These are phyloP conservation scores for Blepharisma stoltei DNA, from an alignment of 73 alveolate species.

Conservation along the genomic window DNA sequence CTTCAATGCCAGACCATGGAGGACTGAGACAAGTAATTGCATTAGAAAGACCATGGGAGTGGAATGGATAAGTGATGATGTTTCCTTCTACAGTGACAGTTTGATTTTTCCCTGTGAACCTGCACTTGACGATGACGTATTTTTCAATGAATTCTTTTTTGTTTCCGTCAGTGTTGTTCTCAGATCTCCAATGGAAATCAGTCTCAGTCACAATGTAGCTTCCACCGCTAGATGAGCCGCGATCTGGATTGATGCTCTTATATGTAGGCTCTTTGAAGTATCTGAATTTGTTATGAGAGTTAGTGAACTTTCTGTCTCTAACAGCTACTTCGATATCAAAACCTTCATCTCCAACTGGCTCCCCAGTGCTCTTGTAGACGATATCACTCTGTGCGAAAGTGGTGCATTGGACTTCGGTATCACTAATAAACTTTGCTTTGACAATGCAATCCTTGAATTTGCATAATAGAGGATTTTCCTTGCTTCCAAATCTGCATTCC, in stretches of 20 bases:
- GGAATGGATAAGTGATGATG: constrained; percentile 66
- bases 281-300: constrained; percentile 63
- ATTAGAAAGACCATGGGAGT: constrained; percentile 63
- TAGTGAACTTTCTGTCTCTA: constrained; percentile 76
- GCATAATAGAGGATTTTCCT: constrained; percentile 53
- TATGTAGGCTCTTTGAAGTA: constrained; percentile 81
- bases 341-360: constrained; percentile 61
- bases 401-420: constrained; percentile 52
- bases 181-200: constrained; percentile 31
- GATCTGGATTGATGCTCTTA: constrained; percentile 29
- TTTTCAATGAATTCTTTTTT: constrained; percentile 37
- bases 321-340: constrained; percentile 85
- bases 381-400: constrained; percentile 62
- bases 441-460: constrained; percentile 58
- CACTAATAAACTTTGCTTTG: constrained; percentile 68
- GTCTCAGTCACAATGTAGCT: constrained; percentile 40
- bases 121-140: constrained; percentile 33
- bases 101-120: constrained; percentile 44
- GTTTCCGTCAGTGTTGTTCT: not conserved
- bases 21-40: constrained; percentile 73
- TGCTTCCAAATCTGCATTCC: constrained; percentile 56
- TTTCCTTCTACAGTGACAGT: constrained; percentile 31
- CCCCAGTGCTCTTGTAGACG: constrained; percentile 52
- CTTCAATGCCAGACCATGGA: constrained; percentile 56
- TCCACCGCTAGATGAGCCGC: constrained; percentile 53